Evolutionary conservation across 1,284 basidiomycete species (phyloP).

Genomic region (Apiotrichum akiyoshidainum): DNA sequence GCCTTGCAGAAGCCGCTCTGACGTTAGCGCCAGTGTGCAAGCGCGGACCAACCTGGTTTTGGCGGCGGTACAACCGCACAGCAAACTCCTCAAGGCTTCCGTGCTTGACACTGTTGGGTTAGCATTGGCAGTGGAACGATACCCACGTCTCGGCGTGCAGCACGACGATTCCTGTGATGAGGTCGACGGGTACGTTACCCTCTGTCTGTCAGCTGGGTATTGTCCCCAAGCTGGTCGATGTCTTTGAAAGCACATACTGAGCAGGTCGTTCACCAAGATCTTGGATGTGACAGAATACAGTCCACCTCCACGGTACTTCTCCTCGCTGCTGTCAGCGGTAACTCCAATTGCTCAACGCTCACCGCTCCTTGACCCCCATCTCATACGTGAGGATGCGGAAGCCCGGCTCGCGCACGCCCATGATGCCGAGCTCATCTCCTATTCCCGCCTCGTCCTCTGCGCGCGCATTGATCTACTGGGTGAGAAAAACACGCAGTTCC

Average conservation of each 20-base stretch:
- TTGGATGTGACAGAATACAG: slow-evolving; percentile 88
- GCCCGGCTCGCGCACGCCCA: slow-evolving; percentile 84
- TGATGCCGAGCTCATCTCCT: slow-evolving; percentile 85
- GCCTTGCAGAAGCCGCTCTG: slow-evolving; percentile 88
- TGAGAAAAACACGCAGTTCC: not conserved
- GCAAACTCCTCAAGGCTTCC: slow-evolving; percentile 86
- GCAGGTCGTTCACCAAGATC: slow-evolving; percentile 92
- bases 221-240: too few species aligned
- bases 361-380: slow-evolving; percentile 76
- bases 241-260: too few species aligned
- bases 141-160: slow-evolving; percentile 83
- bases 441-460: slow-evolving; percentile 85
- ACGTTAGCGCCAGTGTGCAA: slow-evolving; percentile 10
- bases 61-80: slow-evolving; percentile 78
- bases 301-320: slow-evolving; percentile 80
- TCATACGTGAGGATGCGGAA: slow-evolving; percentile 82
- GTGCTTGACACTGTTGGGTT: slow-evolving; percentile 65
- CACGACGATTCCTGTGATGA: slow-evolving; percentile 90
- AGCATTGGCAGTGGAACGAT: not conserved
- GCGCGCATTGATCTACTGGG: slow-evolving; percentile 62
- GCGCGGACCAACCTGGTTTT: slow-evolving; percentile 59
- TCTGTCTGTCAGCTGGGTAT: slow-evolving; percentile 22
- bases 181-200: slow-evolving; percentile 73
- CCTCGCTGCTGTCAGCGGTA: slow-evolving; percentile 59
- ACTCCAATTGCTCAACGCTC: too few species aligned